Evolutionary conservation across 108 stramenopile genomes (phyloP).

Genomic region (Cyclotella sp.): DNA sequence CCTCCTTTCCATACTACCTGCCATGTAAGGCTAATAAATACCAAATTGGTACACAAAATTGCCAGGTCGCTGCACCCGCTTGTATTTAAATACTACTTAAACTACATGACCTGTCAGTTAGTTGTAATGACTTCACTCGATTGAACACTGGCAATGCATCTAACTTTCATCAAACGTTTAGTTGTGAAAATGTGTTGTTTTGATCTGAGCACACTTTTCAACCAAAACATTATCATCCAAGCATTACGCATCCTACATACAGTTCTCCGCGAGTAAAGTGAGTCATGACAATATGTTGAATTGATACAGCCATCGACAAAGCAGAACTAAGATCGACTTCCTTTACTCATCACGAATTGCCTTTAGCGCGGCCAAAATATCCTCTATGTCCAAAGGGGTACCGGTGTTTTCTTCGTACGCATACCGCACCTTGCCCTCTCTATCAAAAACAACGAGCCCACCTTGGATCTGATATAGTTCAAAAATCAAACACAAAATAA

Average conservation of each 20-base stretch:
- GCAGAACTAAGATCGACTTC: background rate
- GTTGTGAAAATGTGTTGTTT: too few species aligned
- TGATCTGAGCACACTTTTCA: background rate
- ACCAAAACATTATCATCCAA: conserved; percentile 20
- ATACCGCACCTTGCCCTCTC: conserved; percentile 62
- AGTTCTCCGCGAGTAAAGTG: too few species aligned
- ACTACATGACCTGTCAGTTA: too few species aligned
- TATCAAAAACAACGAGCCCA: conserved; percentile 78
- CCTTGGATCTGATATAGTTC: conserved; percentile 45
- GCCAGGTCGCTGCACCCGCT: too few species aligned
- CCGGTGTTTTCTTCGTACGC: conserved; percentile 82
- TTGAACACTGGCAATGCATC: background rate
- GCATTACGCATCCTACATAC: background rate
- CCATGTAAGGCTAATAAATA: too few species aligned
- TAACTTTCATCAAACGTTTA: conserved; percentile 16
- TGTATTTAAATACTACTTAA: too few species aligned
- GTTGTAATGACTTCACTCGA: too few species aligned
- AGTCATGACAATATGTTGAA: too few species aligned
- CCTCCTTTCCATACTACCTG: too few species aligned
- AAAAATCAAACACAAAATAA: background rate
- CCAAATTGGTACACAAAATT: too few species aligned
- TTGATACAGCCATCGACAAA: too few species aligned
- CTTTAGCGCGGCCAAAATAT: conserved; percentile 58
- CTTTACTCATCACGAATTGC: conserved; percentile 14
- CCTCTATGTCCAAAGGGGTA: conserved; percentile 56